These are phyloP conservation scores for Yamadazyma oceani DNA, from an alignment of 1,139 yeast species.

Conservation along the genomic window DNA sequence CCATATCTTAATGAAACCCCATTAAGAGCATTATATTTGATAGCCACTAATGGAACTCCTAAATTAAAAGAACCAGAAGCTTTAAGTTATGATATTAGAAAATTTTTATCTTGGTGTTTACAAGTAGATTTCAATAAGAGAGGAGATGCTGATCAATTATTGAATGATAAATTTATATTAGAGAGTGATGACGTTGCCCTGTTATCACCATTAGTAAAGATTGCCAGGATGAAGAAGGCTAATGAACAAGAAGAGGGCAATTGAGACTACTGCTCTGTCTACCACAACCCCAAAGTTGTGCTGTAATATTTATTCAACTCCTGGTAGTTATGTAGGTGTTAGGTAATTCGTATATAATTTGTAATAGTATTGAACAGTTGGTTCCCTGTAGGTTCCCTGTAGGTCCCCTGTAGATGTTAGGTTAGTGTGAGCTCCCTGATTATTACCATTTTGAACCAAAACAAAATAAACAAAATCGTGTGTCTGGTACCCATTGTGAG, in stretches of 20 bases:
- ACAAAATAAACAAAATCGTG: background rate
- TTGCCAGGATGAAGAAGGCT: constrained; percentile 79
- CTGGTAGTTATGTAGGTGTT: too few species aligned
- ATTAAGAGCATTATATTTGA: constrained; percentile 82
- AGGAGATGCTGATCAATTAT: constrained; percentile 75
- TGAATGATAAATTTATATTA: constrained; percentile 68
- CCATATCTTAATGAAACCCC: constrained; percentile 97
- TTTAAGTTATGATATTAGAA: constrained; percentile 62
- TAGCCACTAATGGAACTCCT: constrained; percentile 96
- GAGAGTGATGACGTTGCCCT: constrained; percentile 71
- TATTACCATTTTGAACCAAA: too few species aligned
- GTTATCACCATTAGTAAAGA: constrained; percentile 86
- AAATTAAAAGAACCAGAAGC: constrained; percentile 85
- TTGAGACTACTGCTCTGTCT: background rate
- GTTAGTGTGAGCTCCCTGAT: too few species aligned
- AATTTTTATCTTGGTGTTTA: constrained; percentile 75
- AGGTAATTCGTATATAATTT: too few species aligned
- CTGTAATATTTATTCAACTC: too few species aligned
- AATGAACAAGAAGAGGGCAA: constrained; percentile 31
- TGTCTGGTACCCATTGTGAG: background rate
- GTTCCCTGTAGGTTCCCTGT: too few species aligned
- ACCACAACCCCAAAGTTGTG: too few species aligned
- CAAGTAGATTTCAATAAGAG: constrained; percentile 84
- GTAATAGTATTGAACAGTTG: too few species aligned
- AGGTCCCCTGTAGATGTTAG: too few species aligned